Evolutionary conservation across 108 stramenopile species (phyloP).

Genomic region (Asterionellopsis glacialis): DNA sequence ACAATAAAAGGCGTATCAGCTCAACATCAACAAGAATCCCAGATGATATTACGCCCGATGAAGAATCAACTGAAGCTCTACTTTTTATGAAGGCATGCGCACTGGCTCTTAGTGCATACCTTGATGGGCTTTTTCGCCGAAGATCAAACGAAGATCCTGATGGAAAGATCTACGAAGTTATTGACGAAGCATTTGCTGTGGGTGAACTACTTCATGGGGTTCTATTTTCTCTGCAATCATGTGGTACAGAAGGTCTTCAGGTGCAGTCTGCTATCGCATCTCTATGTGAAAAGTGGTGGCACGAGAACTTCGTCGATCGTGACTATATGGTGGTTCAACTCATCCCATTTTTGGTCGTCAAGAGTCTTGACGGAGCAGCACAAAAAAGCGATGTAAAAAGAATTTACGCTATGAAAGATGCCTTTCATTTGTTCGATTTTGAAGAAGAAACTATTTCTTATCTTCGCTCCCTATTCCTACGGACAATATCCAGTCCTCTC

Average conservation of each 20-base stretch:
- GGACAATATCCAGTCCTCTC: constrained; percentile 63
- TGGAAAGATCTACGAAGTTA: constrained; percentile 17
- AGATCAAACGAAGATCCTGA: neutral
- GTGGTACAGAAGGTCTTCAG: constrained; percentile 45
- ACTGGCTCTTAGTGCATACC: constrained; percentile 32
- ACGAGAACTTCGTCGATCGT: constrained; percentile 50
- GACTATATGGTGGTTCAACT: constrained; percentile 75
- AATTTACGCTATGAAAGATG: constrained; percentile 60
- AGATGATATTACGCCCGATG: constrained; percentile 14
- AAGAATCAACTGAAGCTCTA: constrained; percentile 28
- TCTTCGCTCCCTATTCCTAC: constrained; percentile 51
- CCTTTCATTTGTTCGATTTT: constrained; percentile 81
- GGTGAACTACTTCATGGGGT: constrained; percentile 56
- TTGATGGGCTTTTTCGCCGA: constrained; percentile 23
- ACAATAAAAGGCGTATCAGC: neutral
- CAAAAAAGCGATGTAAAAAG: constrained; percentile 76
- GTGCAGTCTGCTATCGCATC: constrained; percentile 53
- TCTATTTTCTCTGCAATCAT: constrained; percentile 53
- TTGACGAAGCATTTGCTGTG: constrained; percentile 61
- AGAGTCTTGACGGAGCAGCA: constrained; percentile 29
- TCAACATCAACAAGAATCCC: no score
- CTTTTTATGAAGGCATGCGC: constrained; percentile 42
- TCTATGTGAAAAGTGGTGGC: constrained; percentile 90
- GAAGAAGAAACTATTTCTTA: constrained; percentile 67
- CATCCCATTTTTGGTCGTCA: constrained; percentile 69